Conservation (phyloP, 306 rosid genomes). For the Castanea crenata region DNA sequence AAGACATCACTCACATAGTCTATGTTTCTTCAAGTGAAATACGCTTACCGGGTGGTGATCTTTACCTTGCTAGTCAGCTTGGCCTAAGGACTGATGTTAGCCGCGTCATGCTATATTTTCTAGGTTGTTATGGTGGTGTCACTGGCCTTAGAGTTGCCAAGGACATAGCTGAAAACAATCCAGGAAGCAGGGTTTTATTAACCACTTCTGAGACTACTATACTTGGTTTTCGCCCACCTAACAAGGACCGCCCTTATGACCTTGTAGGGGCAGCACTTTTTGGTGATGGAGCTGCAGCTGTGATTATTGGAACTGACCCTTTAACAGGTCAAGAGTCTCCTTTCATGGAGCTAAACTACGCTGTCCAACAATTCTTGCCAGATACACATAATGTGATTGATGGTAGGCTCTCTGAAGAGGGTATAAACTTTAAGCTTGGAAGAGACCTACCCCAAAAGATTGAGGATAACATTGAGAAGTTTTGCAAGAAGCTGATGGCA, state of each 20-base stretch:
- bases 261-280: constrained; percentile 99
- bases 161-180: constrained; percentile 96
- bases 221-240: constrained; percentile 89
- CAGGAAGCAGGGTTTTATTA: constrained; percentile 66
- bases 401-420: constrained; percentile 77
- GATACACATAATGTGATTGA: constrained; percentile 74
- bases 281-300: constrained; percentile 95
- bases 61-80: constrained; percentile 67
- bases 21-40: constrained; percentile 90
- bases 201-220: constrained; percentile 93
- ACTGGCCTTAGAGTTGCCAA: constrained; percentile 90
- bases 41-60: constrained; percentile 91
- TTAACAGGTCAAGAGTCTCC: constrained; percentile 48
- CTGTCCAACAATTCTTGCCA: constrained; percentile 80
- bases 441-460: constrained; percentile 92
- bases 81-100: constrained; percentile 65
- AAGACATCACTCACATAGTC: constrained; percentile 82
- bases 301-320: constrained; percentile 70
- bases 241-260: constrained; percentile 77
- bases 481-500: constrained; percentile 66
- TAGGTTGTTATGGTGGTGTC: constrained; percentile 93
- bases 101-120: constrained; percentile 84
- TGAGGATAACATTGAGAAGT: constrained; percentile 82
- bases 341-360: constrained; percentile 79
- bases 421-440: constrained; percentile 87